Percentiles rank a stretch among this genome's conserved stretches.
phyloP scores from a whole-genome alignment of 108 stramenopile genomes.

The Cyclotella cryptica region DNA sequence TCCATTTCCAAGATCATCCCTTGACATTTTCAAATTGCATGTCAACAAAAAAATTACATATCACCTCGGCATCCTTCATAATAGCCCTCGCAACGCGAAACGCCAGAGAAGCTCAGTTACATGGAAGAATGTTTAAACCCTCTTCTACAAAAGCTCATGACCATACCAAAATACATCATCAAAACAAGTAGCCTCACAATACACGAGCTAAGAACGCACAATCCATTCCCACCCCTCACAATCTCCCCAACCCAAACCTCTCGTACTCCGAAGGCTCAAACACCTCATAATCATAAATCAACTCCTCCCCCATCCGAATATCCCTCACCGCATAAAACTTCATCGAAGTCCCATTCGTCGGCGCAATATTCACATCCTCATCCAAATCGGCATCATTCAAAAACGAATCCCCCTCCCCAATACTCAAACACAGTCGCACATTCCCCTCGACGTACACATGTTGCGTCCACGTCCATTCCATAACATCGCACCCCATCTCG shows the following conservation, averaged over 20 bases:
- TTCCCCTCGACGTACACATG: neutral
- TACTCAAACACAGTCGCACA: slow-evolving; percentile 2
- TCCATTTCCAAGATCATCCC: no score
- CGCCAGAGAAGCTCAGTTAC: no score
- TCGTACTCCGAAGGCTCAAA: slow-evolving; percentile 14
- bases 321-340: slow-evolving; percentile 6
- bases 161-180: no score
- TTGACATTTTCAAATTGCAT: no score
- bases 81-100: no score
- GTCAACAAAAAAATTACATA: no score
- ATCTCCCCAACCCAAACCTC: slow-evolving; percentile 6
- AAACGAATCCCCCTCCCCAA: slow-evolving; percentile 9
- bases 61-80: no score
- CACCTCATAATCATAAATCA: slow-evolving; percentile 19
- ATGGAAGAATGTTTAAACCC: no score
- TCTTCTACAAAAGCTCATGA: no score
- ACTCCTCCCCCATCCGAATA: slow-evolving; percentile 6
- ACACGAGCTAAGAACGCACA: no score
- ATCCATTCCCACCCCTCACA: neutral
- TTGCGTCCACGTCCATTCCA: slow-evolving; percentile 12
- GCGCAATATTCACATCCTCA: slow-evolving; percentile 15
- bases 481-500: slow-evolving; percentile 5
- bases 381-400: slow-evolving; percentile 6
- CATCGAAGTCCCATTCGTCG: neutral
- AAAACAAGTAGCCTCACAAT: no score